Evolutionary conservation across 2,329 filamentous ascomycete genomes (phyloP).

Genomic region (Neofusicoccum sp.): DNA sequence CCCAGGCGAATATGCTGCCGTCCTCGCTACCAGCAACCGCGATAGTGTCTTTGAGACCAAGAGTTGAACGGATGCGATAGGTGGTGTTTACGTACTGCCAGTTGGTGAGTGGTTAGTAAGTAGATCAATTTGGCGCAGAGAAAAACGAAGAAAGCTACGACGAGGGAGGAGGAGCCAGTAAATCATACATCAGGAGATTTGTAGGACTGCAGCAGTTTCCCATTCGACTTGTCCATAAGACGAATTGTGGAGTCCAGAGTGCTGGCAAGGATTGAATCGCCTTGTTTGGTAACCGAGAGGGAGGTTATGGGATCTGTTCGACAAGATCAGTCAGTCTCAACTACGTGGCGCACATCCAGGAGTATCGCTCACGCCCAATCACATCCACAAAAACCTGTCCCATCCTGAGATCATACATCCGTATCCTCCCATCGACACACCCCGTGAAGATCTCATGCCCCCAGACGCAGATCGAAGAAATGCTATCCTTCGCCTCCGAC

Average conservation of each 20-base stretch:
- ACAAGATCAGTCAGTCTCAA: neutral
- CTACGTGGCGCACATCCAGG: conserved; percentile 21
- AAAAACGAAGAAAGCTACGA: neutral
- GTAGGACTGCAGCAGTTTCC: conserved; percentile 72
- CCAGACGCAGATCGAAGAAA: conserved; percentile 47
- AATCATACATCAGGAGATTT: conserved; percentile 38
- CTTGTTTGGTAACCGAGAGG: conserved; percentile 67
- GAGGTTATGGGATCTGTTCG: conserved; percentile 68
- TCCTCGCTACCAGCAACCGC: conserved; percentile 81
- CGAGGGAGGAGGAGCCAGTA: neutral
- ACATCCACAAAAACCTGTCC: conserved; percentile 70
- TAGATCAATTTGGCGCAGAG: neutral
- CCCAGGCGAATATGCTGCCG: conserved; percentile 76
- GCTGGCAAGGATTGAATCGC: conserved; percentile 70
- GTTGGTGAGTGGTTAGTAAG: neutral
- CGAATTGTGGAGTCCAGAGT: conserved; percentile 74
- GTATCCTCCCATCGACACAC: conserved; percentile 79
- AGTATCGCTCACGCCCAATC: conserved; percentile 52
- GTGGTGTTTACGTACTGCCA: conserved; percentile 28
- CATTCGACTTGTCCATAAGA: conserved; percentile 75
- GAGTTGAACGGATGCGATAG: conserved; percentile 66
- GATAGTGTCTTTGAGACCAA: conserved; percentile 74
- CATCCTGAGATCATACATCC: conserved; percentile 79
- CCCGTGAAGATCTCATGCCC: conserved; percentile 63
- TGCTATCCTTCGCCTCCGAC: conserved; percentile 68